These are phyloP conservation scores for Testicularia cyperi DNA, from an alignment of 1,284 basidiomycete species.

Conservation along the genomic window DNA sequence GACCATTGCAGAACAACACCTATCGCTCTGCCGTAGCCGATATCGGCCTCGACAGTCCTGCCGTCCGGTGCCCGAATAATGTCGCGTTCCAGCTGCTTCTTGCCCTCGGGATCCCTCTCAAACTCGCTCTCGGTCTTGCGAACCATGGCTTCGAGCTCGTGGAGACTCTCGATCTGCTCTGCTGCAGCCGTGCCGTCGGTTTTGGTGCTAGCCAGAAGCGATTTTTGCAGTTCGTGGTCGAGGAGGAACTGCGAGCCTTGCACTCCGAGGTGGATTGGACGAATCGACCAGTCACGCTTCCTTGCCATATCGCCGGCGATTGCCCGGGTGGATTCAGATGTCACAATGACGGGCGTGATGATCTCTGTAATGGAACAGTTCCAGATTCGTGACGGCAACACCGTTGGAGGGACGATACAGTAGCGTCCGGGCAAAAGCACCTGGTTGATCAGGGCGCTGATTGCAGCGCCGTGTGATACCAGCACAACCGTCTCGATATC, in stretches of 20 bases:
- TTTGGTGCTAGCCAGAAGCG: slow-evolving; percentile 3
- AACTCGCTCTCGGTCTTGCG: slow-evolving; percentile 17
- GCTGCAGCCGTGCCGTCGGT: neutral
- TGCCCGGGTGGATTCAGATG: neutral
- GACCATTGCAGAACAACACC: slow-evolving; percentile 25
- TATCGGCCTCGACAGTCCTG: slow-evolving; percentile 10
- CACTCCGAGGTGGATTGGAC: slow-evolving; percentile 24
- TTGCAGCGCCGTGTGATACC: slow-evolving; percentile 53
- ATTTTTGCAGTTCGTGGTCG: slow-evolving; percentile 27
- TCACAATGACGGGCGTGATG: slow-evolving; percentile 16
- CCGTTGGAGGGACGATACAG: slow-evolving; percentile 8
- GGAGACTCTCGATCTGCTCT: neutral
- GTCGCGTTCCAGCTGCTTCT: slow-evolving; percentile 14
- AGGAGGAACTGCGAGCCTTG: slow-evolving; percentile 29
- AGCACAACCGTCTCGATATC: slow-evolving; percentile 41
- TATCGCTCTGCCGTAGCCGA: slow-evolving; percentile 20
- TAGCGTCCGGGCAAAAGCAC: slow-evolving; percentile 41
- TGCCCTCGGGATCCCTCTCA: slow-evolving; percentile 18
- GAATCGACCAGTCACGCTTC: slow-evolving; percentile 21
- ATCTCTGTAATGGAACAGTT: slow-evolving; percentile 58
- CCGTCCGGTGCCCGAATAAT: slow-evolving; percentile 27
- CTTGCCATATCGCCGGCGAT: slow-evolving; percentile 6
- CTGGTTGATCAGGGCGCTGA: slow-evolving; percentile 48
- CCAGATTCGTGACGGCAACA: slow-evolving; percentile 46
- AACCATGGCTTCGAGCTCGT: slow-evolving; percentile 12